These are phyloP conservation scores for Leccinum disarticulatum DNA, from an alignment of 768 basidiomycete species.

Conservation along the genomic window DNA sequence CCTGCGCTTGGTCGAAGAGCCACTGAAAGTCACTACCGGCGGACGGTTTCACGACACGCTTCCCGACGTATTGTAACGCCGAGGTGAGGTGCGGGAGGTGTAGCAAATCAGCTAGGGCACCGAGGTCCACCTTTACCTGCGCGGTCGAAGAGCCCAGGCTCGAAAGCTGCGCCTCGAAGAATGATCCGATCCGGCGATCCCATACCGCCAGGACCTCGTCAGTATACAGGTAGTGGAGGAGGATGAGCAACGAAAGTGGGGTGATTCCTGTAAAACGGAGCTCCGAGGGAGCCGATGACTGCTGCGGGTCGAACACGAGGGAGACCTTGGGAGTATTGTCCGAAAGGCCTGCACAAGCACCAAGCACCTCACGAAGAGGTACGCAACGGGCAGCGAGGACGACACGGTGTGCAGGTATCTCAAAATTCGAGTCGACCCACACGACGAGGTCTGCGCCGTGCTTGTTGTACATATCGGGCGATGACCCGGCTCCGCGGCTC, in stretches of 20 bases:
- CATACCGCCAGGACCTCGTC: constrained; percentile 82
- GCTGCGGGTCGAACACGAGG: constrained; percentile 25
- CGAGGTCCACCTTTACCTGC: constrained; percentile 64
- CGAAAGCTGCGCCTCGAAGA: constrained; percentile 42
- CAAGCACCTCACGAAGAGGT: constrained; percentile 45
- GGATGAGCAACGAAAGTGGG: constrained; percentile 66
- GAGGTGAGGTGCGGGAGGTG: constrained; percentile 53
- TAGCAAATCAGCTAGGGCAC: constrained; percentile 54
- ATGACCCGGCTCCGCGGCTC: background rate
- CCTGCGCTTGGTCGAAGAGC: constrained; percentile 42
- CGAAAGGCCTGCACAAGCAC: constrained; percentile 29
- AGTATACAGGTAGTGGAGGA: constrained; percentile 85
- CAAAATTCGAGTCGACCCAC: constrained; percentile 40
- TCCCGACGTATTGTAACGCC: constrained; percentile 62
- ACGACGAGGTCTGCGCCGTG: constrained; percentile 68
- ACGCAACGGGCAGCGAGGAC: constrained; percentile 63
- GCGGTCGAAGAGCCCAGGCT: constrained; percentile 41
- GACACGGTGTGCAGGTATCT: constrained; percentile 62
- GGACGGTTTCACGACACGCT: constrained; percentile 49
- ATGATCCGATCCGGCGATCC: constrained; percentile 66
- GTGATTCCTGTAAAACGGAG: constrained; percentile 53
- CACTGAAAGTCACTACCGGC: constrained; percentile 49
- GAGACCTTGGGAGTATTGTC: constrained; percentile 33
- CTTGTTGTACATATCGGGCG: constrained; percentile 20
- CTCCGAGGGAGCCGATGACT: background rate